These are phyloP conservation scores for Annulohypoxylon truncatum DNA, from an alignment of 2,329 filamentous ascomycete species.

Conservation along the genomic window DNA sequence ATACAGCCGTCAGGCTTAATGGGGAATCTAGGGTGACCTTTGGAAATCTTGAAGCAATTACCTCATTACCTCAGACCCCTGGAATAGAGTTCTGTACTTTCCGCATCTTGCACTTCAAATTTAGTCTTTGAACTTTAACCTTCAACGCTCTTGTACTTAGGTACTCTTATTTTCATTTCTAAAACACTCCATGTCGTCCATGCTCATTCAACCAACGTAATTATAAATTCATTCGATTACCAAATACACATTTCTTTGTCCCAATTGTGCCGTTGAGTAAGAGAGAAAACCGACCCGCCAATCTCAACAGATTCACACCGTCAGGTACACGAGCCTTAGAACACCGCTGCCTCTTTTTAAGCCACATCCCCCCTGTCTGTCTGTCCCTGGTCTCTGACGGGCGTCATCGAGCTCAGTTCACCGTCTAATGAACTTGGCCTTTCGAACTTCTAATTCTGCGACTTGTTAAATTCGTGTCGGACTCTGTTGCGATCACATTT, in stretches of 20 bases:
- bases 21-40: neutral
- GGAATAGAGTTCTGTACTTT: constrained; percentile 14
- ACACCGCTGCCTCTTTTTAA: constrained; percentile 13
- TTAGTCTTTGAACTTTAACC: constrained; percentile 3
- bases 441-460: constrained; percentile 22
- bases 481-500: constrained; percentile 13
- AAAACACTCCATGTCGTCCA: neutral
- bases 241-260: constrained; percentile 14
- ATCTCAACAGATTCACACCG: constrained; percentile 26
- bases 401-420: constrained; percentile 32
- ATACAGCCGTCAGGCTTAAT: constrained; percentile 20
- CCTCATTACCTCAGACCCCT: constrained; percentile 27
- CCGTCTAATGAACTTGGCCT: constrained; percentile 25
- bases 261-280: constrained; percentile 8
- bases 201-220: neutral
- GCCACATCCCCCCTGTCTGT: constrained; percentile 27
- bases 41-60: constrained; percentile 17
- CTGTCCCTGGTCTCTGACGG: constrained; percentile 23
- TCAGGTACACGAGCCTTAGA: neutral
- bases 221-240: constrained; percentile 1
- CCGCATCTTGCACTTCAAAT: neutral
- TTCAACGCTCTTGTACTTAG: neutral
- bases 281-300: constrained; percentile 6
- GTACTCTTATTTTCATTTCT: neutral
- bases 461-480: constrained; percentile 20